Percentiles rank a stretch among this genome's conserved stretches.
These are phyloP conservation scores for Dendrocalamus latiflorus DNA, from an alignment of 202 grass and related monocot genomes.

Conservation along the genomic window DNA sequence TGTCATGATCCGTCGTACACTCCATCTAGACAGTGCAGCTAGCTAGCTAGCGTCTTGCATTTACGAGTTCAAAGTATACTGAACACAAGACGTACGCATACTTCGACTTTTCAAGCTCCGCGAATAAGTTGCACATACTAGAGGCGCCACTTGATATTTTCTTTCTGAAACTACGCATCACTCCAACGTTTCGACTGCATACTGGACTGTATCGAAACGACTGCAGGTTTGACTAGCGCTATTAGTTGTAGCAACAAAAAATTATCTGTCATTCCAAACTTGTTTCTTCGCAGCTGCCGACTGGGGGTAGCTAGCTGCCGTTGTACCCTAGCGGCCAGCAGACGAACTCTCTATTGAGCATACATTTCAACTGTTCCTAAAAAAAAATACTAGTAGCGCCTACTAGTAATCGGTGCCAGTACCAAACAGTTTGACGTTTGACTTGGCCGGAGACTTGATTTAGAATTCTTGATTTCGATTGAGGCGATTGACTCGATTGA, in stretches of 20 bases:
- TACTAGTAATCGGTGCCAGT: background rate
- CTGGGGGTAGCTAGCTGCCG: background rate
- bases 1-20: conserved; percentile 51
- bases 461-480: background rate
- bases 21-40: background rate
- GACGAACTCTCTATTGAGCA: background rate
- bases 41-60: too few species aligned
- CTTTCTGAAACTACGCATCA: background rate
- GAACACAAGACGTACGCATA: conserved; percentile 30
- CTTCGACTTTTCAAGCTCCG: conserved; percentile 19
- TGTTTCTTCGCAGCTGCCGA: background rate
- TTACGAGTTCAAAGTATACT: conserved; percentile 45
- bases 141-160: conserved; percentile 1
- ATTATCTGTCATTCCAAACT: background rate
- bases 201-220: background rate
- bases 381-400: background rate
- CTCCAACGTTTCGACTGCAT: background rate
- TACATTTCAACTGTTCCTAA: background rate
- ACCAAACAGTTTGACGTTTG: background rate
- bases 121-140: background rate
- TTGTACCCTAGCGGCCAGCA: background rate
- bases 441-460: too few species aligned
- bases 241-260: background rate
- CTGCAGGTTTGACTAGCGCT: background rate
- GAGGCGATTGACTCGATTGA: background rate